Conservation (phyloP, 1,284 basidiomycete genomes). For the Earliella scabrosa region DNA sequence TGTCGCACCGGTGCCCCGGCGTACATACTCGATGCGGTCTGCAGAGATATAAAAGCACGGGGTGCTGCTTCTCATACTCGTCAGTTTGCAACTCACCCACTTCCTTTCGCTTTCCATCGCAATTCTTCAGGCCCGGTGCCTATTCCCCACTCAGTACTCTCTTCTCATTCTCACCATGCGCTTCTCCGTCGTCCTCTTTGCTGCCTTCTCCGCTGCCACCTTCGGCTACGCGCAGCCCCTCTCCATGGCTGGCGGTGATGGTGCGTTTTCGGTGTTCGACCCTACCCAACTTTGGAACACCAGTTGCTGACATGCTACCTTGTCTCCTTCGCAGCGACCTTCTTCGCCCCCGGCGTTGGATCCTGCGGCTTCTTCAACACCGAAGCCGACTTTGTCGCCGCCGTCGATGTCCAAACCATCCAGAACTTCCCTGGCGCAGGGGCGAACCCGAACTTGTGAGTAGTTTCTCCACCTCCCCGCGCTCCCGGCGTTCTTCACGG, state of each 20-base stretch:
- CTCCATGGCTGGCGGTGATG: constrained; percentile 11
- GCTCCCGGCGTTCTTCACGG: neutral
- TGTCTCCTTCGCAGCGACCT: neutral
- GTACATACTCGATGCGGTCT: no score
- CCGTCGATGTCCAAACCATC: constrained; percentile 19
- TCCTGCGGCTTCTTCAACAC: constrained; percentile 24
- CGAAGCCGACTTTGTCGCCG: constrained; percentile 25
- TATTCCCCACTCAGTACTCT: constrained; percentile 16
- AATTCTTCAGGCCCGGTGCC: constrained; percentile 23
- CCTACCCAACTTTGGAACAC: no score
- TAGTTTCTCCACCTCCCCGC: neutral
- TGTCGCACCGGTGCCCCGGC: no score
- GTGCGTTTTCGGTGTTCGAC: no score
- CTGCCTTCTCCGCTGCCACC: constrained; percentile 15
- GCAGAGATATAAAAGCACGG: constrained; percentile 1
- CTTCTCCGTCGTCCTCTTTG: constrained; percentile 15
- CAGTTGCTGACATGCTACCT: no score
- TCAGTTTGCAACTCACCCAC: constrained; percentile 18
- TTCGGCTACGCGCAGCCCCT: constrained; percentile 6
- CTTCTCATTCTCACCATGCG: constrained; percentile 19
- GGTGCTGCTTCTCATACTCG: neutral
- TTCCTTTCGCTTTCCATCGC: constrained; percentile 12
- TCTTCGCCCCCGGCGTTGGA: constrained; percentile 16
- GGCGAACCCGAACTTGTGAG: constrained; percentile 24
- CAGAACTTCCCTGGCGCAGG: constrained; percentile 22